These are phyloP conservation scores for Trichoderma sp. DNA, from an alignment of 2,329 filamentous ascomycete species.

Conservation along the genomic window DNA sequence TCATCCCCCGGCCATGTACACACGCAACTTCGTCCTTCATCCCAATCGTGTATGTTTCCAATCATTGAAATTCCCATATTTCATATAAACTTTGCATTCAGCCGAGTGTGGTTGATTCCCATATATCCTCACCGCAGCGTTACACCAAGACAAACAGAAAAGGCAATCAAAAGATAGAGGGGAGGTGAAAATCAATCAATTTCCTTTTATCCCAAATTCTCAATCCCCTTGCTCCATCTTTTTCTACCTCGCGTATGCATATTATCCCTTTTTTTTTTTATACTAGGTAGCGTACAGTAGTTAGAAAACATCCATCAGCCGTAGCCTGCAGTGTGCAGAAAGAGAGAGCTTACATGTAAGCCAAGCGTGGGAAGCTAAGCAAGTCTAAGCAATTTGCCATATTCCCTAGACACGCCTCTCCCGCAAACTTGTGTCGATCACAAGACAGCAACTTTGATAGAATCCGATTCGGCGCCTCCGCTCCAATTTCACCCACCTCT, in stretches of 20 bases:
- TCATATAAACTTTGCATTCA: neutral
- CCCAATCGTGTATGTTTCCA: neutral
- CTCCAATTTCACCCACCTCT: slow-evolving; percentile 9
- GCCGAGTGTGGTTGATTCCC: neutral
- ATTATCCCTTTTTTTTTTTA: neutral
- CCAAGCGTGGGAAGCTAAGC: neutral
- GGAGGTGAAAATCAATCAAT: neutral
- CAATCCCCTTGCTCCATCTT: neutral
- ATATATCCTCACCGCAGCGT: neutral
- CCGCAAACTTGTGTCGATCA: neutral
- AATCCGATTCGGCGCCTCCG: slow-evolving; percentile 8
- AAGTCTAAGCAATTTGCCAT: neutral
- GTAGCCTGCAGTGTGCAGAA: neutral
- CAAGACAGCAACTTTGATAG: neutral
- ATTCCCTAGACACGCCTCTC: slow-evolving; percentile 16
- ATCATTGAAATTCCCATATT: neutral
- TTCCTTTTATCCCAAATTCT: neutral
- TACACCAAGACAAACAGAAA: neutral
- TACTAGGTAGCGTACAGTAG: neutral
- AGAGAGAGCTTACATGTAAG: slow-evolving; percentile 15
- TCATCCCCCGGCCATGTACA: slow-evolving; percentile 26
- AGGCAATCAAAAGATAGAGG: neutral
- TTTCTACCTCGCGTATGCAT: neutral
- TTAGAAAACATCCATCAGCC: neutral
- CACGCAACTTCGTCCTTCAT: neutral